Evolutionary conservation across 2,329 filamentous ascomycete species (phyloP).

Genomic region (Calcarisporium arbuscula): DNA sequence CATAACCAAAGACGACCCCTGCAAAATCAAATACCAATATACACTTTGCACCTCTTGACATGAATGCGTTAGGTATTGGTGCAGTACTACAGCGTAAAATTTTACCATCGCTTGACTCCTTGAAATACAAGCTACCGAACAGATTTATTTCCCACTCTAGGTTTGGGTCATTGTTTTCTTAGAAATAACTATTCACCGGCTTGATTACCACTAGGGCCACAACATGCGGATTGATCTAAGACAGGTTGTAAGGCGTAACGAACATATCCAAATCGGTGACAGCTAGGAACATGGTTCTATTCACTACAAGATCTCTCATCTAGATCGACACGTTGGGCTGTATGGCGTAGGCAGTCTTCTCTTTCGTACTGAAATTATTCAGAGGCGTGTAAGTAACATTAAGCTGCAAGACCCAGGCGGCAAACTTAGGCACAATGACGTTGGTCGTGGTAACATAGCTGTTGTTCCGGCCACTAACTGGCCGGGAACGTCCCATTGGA

Average conservation of each 20-base stretch:
- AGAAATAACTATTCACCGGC: too few relatives aligned
- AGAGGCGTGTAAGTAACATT: conserved; percentile 65
- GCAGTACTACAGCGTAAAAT: too few relatives aligned
- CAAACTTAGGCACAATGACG: conserved; percentile 56
- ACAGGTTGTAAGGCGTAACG: conserved; percentile 72
- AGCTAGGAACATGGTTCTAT: conserved; percentile 74
- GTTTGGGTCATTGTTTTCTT: too few relatives aligned
- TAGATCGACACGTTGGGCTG: conserved; percentile 68
- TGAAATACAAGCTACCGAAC: too few relatives aligned
- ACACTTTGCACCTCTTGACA: too few relatives aligned
- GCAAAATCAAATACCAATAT: too few relatives aligned
- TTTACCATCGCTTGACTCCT: too few relatives aligned
- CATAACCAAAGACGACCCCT: too few relatives aligned
- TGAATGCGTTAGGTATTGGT: too few relatives aligned
- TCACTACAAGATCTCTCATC: conserved; percentile 61
- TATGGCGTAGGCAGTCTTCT: conserved; percentile 57
- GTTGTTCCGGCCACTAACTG: conserved; percentile 71
- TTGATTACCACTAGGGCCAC: conserved; percentile 67
- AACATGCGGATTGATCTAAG: conserved; percentile 68
- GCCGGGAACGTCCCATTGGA: conserved; percentile 68
- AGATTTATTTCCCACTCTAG: too few relatives aligned
- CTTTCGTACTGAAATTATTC: conserved; percentile 37
- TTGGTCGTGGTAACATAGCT: conserved; percentile 64
- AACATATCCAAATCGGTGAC: conserved; percentile 63
- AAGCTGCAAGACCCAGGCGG: conserved; percentile 71